A percentile compares a stretch with the other conserved stretches of the same genome.
phyloP scores from a whole-genome alignment of 2,329 filamentous ascomycete genomes.

The Trichoderma semiorbis region DNA sequence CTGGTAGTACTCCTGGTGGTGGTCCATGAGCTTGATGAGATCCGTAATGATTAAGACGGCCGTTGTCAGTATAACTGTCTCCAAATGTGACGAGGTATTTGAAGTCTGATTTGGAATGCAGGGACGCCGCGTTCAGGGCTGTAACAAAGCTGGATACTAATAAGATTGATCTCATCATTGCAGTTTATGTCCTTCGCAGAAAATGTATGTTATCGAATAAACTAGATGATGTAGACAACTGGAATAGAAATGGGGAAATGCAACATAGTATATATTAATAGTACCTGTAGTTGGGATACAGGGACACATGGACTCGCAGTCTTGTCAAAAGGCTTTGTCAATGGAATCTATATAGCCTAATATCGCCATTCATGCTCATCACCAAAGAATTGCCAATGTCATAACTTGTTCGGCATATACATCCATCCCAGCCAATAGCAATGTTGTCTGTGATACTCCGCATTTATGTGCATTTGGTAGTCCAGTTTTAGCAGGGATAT shows the following conservation, averaged over 20 bases:
- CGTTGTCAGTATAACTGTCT: constrained; percentile 74
- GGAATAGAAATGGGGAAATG: neutral
- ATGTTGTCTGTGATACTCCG: neutral
- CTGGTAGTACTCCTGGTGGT: neutral
- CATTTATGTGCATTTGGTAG: neutral
- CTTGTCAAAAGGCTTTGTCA: neutral
- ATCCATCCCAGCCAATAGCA: neutral
- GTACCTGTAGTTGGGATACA: neutral
- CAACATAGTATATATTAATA: neutral
- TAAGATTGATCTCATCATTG: neutral
- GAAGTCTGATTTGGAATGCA: neutral
- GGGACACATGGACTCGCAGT: neutral
- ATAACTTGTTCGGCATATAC: neutral
- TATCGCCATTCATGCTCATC: neutral
- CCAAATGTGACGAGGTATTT: constrained; percentile 62
- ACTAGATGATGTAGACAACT: neutral
- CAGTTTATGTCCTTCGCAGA: no score
- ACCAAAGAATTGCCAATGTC: neutral
- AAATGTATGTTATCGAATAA: neutral
- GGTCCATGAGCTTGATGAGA: neutral
- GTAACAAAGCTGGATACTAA: neutral
- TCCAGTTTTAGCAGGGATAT: neutral
- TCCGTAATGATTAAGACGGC: constrained; percentile 55
- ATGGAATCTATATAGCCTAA: neutral
- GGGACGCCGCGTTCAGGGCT: neutral